A percentile compares a stretch with the other conserved stretches of the same genome.
Evolutionary conservation across 192 early-diverging fungal species (phyloP).

Genomic region (Neocallimastix lanati): DNA sequence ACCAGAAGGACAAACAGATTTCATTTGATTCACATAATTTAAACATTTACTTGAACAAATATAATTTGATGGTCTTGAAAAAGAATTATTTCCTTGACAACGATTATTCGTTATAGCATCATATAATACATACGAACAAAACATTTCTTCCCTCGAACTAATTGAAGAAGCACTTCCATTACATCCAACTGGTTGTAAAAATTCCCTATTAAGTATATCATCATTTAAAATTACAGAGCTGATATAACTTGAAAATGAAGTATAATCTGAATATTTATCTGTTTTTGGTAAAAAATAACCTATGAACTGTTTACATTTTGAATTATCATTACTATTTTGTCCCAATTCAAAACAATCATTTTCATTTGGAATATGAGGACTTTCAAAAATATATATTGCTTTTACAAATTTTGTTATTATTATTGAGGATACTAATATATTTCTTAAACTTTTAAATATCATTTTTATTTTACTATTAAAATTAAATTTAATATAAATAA

Average conservation of each 20-base stretch:
- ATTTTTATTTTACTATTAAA: neutral
- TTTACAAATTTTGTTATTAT: neutral
- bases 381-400: neutral
- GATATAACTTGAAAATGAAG: neutral
- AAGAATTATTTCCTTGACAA: neutral
- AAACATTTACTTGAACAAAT: neutral
- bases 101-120: neutral
- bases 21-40: neutral
- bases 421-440: neutral
- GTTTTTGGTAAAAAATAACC: neutral
- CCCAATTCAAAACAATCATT: neutral
- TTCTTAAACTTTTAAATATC: neutral
- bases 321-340: neutral
- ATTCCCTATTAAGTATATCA: neutral
- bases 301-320: neutral
- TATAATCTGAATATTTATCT: neutral
- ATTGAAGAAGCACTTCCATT: neutral
- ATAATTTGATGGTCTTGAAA: neutral
- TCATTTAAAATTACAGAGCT: neutral
- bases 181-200: neutral
- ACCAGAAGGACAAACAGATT: neutral
- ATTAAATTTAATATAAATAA: no score
- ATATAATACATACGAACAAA: neutral
- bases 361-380: neutral
- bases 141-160: neutral